phyloP scores from a whole-genome alignment of 805 yeast species.

The Myxozyma sirexii region DNA sequence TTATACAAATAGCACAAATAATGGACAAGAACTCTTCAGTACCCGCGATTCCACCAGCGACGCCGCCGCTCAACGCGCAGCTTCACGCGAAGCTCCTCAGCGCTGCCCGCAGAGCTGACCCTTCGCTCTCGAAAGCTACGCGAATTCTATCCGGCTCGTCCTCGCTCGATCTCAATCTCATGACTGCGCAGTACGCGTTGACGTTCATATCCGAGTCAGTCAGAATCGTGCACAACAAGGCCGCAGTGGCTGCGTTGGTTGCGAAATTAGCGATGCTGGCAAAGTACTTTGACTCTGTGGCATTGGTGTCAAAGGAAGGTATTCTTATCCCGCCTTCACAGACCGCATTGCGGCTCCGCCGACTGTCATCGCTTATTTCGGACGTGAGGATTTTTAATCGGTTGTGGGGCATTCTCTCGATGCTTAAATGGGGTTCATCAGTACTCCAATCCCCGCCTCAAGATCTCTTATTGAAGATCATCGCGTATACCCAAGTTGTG shows the following conservation, averaged over 20 bases:
- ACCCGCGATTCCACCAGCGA: not conserved
- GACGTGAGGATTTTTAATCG: conserved; percentile 46
- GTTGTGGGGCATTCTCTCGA: conserved; percentile 44
- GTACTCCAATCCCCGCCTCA: conserved; percentile 40
- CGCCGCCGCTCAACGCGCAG: conserved; percentile 4
- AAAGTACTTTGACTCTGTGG: conserved; percentile 6
- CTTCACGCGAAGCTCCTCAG: conserved; percentile 14
- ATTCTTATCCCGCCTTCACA: conserved; percentile 12
- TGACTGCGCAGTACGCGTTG: conserved; percentile 29
- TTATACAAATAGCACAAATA: no score
- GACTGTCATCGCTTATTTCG: conserved; percentile 35
- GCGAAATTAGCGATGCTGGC: conserved; percentile 1
- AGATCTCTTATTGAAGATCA: conserved; percentile 39
- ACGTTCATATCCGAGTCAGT: conserved; percentile 18
- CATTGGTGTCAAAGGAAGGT: conserved; percentile 7
- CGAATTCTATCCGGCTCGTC: conserved; percentile 21
- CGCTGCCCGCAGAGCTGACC: conserved; percentile 12
- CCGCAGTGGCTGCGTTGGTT: not conserved
- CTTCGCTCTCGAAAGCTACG: conserved; percentile 17
- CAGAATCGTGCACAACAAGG: conserved; percentile 4
- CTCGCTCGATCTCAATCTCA: conserved; percentile 29
- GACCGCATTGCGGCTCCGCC: conserved; percentile 16
- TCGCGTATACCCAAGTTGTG: conserved; percentile 44
- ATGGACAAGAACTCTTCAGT: not conserved
- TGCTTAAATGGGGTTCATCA: conserved; percentile 45